Conservation (phyloP, 352 stramenopile genomes). For the Pythium vanterpoolii region DNA sequence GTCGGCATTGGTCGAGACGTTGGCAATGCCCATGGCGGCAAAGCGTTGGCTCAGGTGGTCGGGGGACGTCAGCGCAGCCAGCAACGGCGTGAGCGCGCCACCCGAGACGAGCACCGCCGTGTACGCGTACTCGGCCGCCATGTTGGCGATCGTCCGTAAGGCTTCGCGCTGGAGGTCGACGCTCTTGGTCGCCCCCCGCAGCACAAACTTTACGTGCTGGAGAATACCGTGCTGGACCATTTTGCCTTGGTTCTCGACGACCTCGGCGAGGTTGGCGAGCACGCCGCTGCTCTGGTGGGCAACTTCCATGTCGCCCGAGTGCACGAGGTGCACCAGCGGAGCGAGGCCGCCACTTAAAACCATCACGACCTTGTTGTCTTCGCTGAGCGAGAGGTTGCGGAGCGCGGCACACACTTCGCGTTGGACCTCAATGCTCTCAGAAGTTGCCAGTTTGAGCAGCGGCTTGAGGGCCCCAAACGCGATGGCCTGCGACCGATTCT, state of each 20-base stretch:
- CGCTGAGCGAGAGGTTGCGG: conserved; percentile 89
- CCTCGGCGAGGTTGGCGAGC: conserved; percentile 92
- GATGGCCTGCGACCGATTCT: conserved; percentile 90
- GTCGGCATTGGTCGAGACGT: conserved; percentile 91
- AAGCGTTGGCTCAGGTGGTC: conserved; percentile 94
- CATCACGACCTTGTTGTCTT: conserved; percentile 93
- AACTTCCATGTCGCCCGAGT: conserved; percentile 89
- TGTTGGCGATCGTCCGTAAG: conserved; percentile 92
- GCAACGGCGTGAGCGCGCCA: conserved; percentile 86
- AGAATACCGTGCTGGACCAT: conserved; percentile 95
- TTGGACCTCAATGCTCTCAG: conserved; percentile 90
- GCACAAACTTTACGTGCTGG: conserved; percentile 95
- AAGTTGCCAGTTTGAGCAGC: conserved; percentile 84
- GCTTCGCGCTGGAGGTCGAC: conserved; percentile 94
- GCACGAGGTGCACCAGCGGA: conserved; percentile 85
- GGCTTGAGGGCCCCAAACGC: conserved; percentile 89
- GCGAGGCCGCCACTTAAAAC: conserved; percentile 80
- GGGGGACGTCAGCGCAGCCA: conserved; percentile 86
- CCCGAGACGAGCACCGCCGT: conserved; percentile 90
- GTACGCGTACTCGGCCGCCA: conserved; percentile 94
- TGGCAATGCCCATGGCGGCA: conserved; percentile 94
- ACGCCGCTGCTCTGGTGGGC: conserved; percentile 89
- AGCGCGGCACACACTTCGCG: conserved; percentile 91
- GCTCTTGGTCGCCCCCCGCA: conserved; percentile 71
- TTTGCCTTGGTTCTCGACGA: conserved; percentile 92